A percentile compares a stretch with the other conserved stretches of the same genome.
These are phyloP conservation scores for Ampelocalamus luodianensis DNA, from an alignment of 176 grass and related monocot genomes.

Conservation along the genomic window DNA sequence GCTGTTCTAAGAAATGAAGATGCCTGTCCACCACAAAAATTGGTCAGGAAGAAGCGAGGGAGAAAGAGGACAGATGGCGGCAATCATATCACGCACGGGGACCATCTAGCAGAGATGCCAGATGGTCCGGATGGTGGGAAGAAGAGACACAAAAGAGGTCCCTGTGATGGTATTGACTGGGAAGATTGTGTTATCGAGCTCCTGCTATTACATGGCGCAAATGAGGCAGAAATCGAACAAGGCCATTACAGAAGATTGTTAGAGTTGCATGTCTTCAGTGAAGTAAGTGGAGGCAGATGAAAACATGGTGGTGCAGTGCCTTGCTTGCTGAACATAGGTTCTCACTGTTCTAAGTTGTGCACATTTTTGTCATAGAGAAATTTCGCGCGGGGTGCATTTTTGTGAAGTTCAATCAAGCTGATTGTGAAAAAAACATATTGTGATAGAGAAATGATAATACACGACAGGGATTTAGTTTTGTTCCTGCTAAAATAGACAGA, in stretches of 20 bases:
- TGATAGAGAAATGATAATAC: slow-evolving; percentile 12
- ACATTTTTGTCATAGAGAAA: slow-evolving; percentile 28
- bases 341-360: not conserved
- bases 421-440: slow-evolving; percentile 6
- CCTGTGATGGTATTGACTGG: slow-evolving; percentile 68
- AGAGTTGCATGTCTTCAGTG: slow-evolving; percentile 70
- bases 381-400: slow-evolving; percentile 9
- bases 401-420: slow-evolving; percentile 32
- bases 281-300: slow-evolving; percentile 33
- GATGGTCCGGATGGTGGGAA: slow-evolving; percentile 19
- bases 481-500: not conserved
- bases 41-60: slow-evolving; percentile 30
- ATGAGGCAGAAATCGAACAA: slow-evolving; percentile 84
- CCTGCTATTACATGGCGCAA: slow-evolving; percentile 74
- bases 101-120: slow-evolving; percentile 19
- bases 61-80: slow-evolving; percentile 43
- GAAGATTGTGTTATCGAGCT: slow-evolving; percentile 88
- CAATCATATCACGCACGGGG: not conserved
- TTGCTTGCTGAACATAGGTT: slow-evolving; percentile 36
- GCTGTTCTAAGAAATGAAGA: slow-evolving; percentile 31
- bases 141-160: slow-evolving; percentile 35
- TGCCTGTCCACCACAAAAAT: slow-evolving; percentile 28
- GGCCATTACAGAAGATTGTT: slow-evolving; percentile 89
- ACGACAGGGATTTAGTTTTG: not conserved
- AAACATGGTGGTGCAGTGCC: slow-evolving; percentile 4